Conservation (phyloP, 2,329 filamentous ascomycete genomes). For the Pseudopyrenochaeta lycopersici region DNA sequence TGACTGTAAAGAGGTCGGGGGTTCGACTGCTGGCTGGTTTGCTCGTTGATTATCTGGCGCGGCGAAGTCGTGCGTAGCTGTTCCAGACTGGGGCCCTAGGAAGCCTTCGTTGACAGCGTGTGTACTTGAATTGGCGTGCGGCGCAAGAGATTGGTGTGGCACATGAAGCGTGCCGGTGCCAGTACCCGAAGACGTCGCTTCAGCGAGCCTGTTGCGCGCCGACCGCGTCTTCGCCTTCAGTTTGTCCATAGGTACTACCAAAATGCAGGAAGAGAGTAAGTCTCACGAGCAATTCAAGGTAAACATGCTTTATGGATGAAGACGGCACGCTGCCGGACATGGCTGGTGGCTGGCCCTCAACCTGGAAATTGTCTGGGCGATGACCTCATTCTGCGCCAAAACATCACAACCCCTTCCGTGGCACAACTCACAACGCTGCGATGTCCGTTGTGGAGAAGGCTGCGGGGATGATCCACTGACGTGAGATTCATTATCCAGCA, state of each 20-base stretch:
- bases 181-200: constrained; percentile 35
- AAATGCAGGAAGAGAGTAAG: constrained; percentile 11
- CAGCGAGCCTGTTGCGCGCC: constrained; percentile 44
- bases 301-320: constrained; percentile 32
- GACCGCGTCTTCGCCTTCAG: constrained; percentile 44
- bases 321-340: constrained; percentile 18
- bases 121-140: constrained; percentile 43
- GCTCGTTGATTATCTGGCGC: constrained; percentile 21
- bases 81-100: constrained; percentile 35
- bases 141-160: constrained; percentile 38
- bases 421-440: neutral
- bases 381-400: constrained; percentile 30
- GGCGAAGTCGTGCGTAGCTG: constrained; percentile 46
- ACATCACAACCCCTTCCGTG: constrained; percentile 25
- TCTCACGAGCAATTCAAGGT: constrained; percentile 18
- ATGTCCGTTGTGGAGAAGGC: neutral
- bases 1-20: constrained; percentile 46
- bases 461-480: neutral
- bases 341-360: constrained; percentile 21
- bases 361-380: constrained; percentile 31
- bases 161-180: constrained; percentile 37
- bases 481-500: neutral
- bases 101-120: constrained; percentile 45
- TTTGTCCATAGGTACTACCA: constrained; percentile 39
- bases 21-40: constrained; percentile 34